Percentiles rank a stretch among this genome's conserved stretches.
phyloP scores from a whole-genome alignment of 257 asterid genomes.

The Gentiana macrophylla region DNA sequence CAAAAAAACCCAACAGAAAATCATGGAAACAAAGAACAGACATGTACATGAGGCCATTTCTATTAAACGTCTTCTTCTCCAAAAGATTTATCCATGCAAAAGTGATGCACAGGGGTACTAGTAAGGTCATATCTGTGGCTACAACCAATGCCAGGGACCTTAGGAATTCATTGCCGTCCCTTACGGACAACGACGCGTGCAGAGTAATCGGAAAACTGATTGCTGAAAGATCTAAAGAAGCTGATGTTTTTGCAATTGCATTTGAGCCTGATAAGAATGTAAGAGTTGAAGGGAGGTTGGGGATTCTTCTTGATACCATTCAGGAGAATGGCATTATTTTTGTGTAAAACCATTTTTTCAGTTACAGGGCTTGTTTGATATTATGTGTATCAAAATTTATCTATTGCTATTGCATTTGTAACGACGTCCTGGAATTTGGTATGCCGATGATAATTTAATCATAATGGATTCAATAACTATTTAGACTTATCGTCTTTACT shows the following conservation, averaged over 20 bases:
- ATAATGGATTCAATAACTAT: too few relatives aligned
- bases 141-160: conserved; percentile 84
- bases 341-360: conserved; percentile 16
- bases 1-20: conserved; percentile 67
- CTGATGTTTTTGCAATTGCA: conserved; percentile 79
- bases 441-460: too few relatives aligned
- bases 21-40: conserved; percentile 98
- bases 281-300: conserved; percentile 76
- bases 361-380: too few relatives aligned
- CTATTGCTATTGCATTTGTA: too few relatives aligned
- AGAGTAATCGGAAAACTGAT: conserved; percentile 72
- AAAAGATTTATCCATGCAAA: conserved; percentile 77
- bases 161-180: conserved; percentile 77
- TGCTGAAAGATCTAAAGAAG: conserved; percentile 92
- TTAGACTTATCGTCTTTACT: too few relatives aligned
- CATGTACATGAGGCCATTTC: conserved; percentile 94
- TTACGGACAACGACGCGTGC: conserved; percentile 65
- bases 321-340: conserved; percentile 70
- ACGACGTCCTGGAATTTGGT: too few relatives aligned
- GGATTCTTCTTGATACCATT: conserved; percentile 72
- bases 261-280: conserved; percentile 68
- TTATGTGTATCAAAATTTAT: too few relatives aligned
- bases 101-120: conserved; percentile 91
- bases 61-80: conserved; percentile 79
- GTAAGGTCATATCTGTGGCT: conserved; percentile 93